phyloP scores from a whole-genome alignment of 2,329 filamentous ascomycete genomes.

The Colletotrichum tofieldiae region DNA sequence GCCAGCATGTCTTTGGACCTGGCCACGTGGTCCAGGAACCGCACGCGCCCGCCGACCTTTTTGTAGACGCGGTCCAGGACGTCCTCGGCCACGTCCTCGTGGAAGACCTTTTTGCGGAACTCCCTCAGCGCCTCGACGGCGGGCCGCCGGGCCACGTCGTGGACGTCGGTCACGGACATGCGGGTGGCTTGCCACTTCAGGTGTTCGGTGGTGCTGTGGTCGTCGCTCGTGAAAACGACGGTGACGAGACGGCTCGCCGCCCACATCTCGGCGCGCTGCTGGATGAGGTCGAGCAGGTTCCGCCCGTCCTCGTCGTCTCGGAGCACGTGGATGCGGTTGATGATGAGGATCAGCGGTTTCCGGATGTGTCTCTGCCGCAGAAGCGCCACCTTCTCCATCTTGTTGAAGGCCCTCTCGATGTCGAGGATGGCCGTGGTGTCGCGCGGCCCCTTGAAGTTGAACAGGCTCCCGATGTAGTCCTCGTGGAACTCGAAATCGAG shows the following conservation, averaged over 20 bases:
- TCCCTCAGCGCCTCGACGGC: slow-evolving; percentile 64
- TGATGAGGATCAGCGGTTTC: slow-evolving; percentile 74
- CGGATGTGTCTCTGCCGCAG: slow-evolving; percentile 63
- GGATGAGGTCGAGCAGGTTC: slow-evolving; percentile 78
- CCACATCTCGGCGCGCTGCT: slow-evolving; percentile 82
- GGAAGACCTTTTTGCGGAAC: slow-evolving; percentile 64
- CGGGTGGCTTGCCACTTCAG: slow-evolving; percentile 70
- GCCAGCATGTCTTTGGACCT: slow-evolving; percentile 66
- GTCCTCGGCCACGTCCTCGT: slow-evolving; percentile 56
- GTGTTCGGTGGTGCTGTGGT: slow-evolving; percentile 72
- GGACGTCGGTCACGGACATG: slow-evolving; percentile 68
- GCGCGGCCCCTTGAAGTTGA: slow-evolving; percentile 79
- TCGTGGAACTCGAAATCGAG: slow-evolving; percentile 79
- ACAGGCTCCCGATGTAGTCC: slow-evolving; percentile 79
- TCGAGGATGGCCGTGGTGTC: slow-evolving; percentile 79
- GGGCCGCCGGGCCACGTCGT: slow-evolving; percentile 64
- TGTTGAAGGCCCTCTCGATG: slow-evolving; percentile 82
- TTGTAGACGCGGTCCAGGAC: slow-evolving; percentile 68
- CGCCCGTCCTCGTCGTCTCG: slow-evolving; percentile 77
- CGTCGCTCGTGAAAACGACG: slow-evolving; percentile 69
- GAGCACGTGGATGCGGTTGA: slow-evolving; percentile 78
- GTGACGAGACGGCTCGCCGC: slow-evolving; percentile 80
- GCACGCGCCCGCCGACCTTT: slow-evolving; percentile 67
- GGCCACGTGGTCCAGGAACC: slow-evolving; percentile 68
- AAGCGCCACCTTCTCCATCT: slow-evolving; percentile 79